Percentiles rank a stretch among this genome's conserved stretches.
phyloP scores from a whole-genome alignment of 106 monocot species.

The Cymbidium sinense region DNA sequence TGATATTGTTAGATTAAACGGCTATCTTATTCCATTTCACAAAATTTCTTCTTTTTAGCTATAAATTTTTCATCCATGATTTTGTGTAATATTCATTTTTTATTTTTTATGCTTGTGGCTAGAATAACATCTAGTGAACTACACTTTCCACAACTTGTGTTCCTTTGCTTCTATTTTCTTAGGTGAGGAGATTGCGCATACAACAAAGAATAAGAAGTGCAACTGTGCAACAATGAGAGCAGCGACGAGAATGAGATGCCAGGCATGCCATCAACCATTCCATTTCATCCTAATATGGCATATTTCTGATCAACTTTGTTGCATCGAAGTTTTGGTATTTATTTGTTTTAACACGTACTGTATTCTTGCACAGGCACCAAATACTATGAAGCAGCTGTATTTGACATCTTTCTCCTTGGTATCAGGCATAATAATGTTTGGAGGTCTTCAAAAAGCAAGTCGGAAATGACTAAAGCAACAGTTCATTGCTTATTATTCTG shows the following conservation, averaged over 20 bases:
- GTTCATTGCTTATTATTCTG: background rate
- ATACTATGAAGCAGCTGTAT: slow-evolving; percentile 79
- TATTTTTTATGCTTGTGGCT: background rate
- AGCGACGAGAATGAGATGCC: slow-evolving; percentile 88
- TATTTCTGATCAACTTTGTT: background rate
- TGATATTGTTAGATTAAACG: background rate
- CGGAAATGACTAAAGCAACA: background rate
- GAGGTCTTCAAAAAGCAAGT: slow-evolving; percentile 38
- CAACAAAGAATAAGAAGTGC: slow-evolving; percentile 72
- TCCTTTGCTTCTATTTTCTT: background rate
- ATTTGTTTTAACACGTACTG: slow-evolving; percentile 1
- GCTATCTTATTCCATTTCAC: background rate
- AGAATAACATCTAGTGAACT: background rate
- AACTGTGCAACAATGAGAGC: slow-evolving; percentile 29
- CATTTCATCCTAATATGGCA: slow-evolving; percentile 77
- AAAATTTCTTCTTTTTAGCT: background rate
- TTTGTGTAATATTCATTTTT: background rate
- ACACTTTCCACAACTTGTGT: background rate
- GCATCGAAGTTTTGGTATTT: background rate
- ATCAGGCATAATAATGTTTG: slow-evolving; percentile 76
- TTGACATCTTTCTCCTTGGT: slow-evolving; percentile 66
- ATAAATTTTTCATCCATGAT: background rate
- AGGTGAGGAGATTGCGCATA: slow-evolving; percentile 89
- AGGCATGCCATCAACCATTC: slow-evolving; percentile 87
- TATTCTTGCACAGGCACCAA: slow-evolving; percentile 49